Evolutionary conservation across 1,284 basidiomycete species (phyloP), one percentile per base, ranked within the genome.

Genomic region (Pseudozyma thailandica): DNA sequence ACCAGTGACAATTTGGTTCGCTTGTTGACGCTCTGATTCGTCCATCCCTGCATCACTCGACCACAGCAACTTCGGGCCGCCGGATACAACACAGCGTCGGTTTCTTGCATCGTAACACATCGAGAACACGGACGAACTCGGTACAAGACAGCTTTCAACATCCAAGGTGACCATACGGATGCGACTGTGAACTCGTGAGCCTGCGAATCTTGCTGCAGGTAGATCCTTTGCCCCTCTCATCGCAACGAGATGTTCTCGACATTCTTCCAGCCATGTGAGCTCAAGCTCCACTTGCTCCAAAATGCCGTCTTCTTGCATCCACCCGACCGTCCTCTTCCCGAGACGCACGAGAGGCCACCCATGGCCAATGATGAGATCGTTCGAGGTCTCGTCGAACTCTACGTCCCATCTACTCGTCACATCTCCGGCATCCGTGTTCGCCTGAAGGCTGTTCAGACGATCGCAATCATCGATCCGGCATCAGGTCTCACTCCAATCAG

Each of bases 231-330:
- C 15, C 9, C 8, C 6, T 25, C 6, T 5, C 20, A 21, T 8
- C 20, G 20, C 21, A 6, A 16, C 7, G 33, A 16, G 33, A 80
- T 80, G 77, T 70, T 80, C 33, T 78, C 75, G 12, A 65, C 77
- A 12, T 70, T 81, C 56, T 76, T 81, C 33, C 72, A 78, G 53
- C 77, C 77, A 7, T 78, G 77, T 46, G 77, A 79, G 70, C 60
- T 79, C 52, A 73, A 77, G 65, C 66, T 82, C 18, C 79, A 82
- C 43, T 48, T 82, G 37, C 74, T 82, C 21, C 77, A 80, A 26
- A 78, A 79, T 64, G 78, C 74, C 27, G 53, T 82, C 44, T 82
- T 81, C 52, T 54, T 82, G 30, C 74, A 77, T 33, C 81, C 81
- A 2, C 79, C 81, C 21, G 71, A 75, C 28, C 68, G 59, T n/a